Evolutionary conservation across 306 rosid genomes (phyloP).

Genomic region (Dryas alaskensis): DNA sequence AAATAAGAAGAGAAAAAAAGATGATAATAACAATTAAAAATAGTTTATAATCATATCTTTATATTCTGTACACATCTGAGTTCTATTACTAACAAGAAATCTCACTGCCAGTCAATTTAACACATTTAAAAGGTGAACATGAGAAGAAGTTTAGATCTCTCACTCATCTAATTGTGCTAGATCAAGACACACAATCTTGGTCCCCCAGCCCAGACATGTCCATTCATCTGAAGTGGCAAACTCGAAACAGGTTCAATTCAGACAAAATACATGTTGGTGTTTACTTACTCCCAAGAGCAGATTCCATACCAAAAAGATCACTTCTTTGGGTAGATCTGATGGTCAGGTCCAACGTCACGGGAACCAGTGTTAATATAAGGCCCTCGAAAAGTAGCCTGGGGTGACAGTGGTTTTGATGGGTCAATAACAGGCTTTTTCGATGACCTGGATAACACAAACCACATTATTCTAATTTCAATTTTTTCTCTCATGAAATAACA

Average conservation of each 20-base stretch:
- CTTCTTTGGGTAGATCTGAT: constrained; percentile 55
- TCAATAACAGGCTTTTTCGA: constrained; percentile 82
- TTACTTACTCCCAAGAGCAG: not conserved
- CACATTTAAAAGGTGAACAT: not conserved
- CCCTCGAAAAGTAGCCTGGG: constrained; percentile 95
- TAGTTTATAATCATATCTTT: too few relatives aligned
- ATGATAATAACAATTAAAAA: not conserved
- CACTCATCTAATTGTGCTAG: not conserved
- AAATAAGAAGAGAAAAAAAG: not conserved
- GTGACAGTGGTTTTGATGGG: constrained; percentile 74
- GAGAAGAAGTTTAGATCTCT: not conserved
- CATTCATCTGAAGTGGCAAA: not conserved
- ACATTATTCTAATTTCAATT: not conserved
- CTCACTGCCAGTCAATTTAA: not conserved
- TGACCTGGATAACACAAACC: constrained; percentile 46
- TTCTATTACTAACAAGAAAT: not conserved
- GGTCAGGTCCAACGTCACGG: constrained; percentile 81
- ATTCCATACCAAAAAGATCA: constrained; percentile 25
- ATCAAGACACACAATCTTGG: not conserved
- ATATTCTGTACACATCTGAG: not conserved
- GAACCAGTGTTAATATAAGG: constrained; percentile 95
- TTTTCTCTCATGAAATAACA: not conserved
- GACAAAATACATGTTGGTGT: not conserved
- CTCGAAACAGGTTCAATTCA: not conserved
- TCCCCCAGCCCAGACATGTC: not conserved